Evolutionary conservation across 1,284 basidiomycete species (phyloP), one percentile per base, ranked within the genome.

Genomic region (Cerrena zonata): DNA sequence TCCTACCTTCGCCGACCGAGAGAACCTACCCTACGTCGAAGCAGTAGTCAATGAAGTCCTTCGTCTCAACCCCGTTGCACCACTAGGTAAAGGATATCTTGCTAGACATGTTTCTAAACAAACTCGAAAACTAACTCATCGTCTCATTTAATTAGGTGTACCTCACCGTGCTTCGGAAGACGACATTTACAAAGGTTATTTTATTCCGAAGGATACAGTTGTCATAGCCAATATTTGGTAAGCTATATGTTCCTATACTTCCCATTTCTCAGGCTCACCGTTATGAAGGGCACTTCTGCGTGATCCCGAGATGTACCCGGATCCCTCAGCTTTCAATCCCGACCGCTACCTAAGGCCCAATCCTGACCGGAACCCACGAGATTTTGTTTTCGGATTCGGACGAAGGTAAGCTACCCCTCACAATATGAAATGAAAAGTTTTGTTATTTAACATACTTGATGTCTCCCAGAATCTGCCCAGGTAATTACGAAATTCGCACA

Each of bases 271-370:
- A n/a, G n/a, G n/a, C n/a, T n/a, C n/a, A n/a, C n/a, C n/a, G n/a
- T n/a, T n/a, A n/a, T 38, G 21, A 50, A 74, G 77, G 76, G 68
- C 69, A 0, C 78, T 80, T 49, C 61, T 71, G 12, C 73, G 72
- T 13, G 71, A 82, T 54, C 71, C 76, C 48, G 62, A 58, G 2
- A 58, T 76, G 7, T 82, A 73, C 52, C 66, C 73, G 0, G 65
- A 78, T 41, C 66, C 80, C 1, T 59, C 73, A 21, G 45, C 53
- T 1, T 83, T 82, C 61, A 62, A 67, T 19, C 79, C 79, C 0
- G 76, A 78, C 23, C 68, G 79, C 2, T 80, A 70, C 55, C 53
- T 80, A n/a, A n/a, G n/a, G n/a, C n/a, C n/a, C n/a, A n/a, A n/a
- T n/a, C n/a, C n/a, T n/a, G n/a, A n/a, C n/a, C n/a, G 30, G 30